Evolutionary conservation across 441 rosid species (phyloP), one percentile per base, ranked within the genome.

Genomic region (Sinapis alba): DNA sequence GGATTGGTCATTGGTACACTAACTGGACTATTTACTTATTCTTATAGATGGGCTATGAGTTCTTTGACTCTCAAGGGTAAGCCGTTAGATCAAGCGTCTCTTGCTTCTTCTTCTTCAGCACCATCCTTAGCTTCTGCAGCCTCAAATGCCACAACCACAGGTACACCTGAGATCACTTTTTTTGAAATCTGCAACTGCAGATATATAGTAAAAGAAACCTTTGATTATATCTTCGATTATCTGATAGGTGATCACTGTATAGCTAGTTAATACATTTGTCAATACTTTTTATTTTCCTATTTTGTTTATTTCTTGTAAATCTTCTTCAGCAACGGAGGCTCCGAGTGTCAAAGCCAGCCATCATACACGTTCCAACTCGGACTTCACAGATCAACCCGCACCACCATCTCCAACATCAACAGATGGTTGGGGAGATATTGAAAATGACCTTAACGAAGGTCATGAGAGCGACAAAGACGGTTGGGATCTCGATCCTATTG

Each of bases 381-480:
- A 90, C 84, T 81, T 89, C 56, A 83, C 89, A 11, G 93, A 96
- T 78, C 95, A 79, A 80, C 96, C 93, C 0, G 83, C 81, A 53
- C 97, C 96, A 34, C 77, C 64, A 27, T 96, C 98, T 45, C 99
- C 99, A 19, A 87, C 98, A 68, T 96, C 98, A 80, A 90, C 98
- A 0, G 98, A 96, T 80, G 99, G 99, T 32, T 96, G 99, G 99
- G 99, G 99, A 81, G 99, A 96, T 62, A 78, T 87, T 65, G 99
- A 88, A 66, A 90, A 92, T 63, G 99, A 97, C 78, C 82, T 94
- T 81, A 72, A 80, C 63, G 97, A 86, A 79, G 94, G 83, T 56
- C 83, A 79, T 65, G 96, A 86, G 15, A 85, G 84, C 50, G 97
- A 91, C 65, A 89, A 91, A 85, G 98, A 92, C 65, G 98, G 98